A percentile compares a stretch with the other conserved stretches of the same genome.
These are phyloP conservation scores for Xylaria hypoxylon DNA, from an alignment of 2,329 filamentous ascomycete genomes.

Conservation along the genomic window DNA sequence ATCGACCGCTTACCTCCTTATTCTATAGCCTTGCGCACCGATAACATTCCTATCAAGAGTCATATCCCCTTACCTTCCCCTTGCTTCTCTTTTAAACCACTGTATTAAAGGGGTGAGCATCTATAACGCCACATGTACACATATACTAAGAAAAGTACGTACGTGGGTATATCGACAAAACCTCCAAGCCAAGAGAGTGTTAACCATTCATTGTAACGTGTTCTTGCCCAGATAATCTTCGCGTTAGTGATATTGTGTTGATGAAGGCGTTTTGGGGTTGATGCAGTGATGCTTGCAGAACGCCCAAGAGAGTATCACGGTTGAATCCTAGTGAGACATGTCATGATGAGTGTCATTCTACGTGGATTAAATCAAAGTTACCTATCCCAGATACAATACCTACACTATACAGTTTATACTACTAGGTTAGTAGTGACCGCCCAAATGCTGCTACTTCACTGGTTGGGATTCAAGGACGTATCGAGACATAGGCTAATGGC, in stretches of 20 bases:
- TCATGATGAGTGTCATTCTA: background rate
- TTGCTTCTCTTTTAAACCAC: background rate
- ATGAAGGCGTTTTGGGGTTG: background rate
- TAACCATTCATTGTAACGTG: background rate
- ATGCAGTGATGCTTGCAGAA: background rate
- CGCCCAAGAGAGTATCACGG: background rate
- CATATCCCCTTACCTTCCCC: background rate
- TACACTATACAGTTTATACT: too few species aligned
- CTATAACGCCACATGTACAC: background rate
- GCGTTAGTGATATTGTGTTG: background rate
- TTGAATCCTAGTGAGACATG: background rate
- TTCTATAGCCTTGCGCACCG: background rate
- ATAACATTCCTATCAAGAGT: background rate
- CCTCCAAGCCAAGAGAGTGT: background rate
- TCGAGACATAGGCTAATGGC: conserved; percentile 11
- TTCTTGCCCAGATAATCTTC: background rate
- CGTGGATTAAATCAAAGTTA: background rate
- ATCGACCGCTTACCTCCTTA: background rate
- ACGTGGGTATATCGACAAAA: background rate
- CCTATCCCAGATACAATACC: background rate
- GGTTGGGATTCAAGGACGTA: background rate
- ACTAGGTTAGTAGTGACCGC: background rate
- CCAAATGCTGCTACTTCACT: background rate
- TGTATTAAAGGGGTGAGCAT: background rate
- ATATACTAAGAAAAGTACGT: background rate